These are phyloP conservation scores for Microcos paniculata DNA, from an alignment of 345 rosid genomes.

Conservation along the genomic window DNA sequence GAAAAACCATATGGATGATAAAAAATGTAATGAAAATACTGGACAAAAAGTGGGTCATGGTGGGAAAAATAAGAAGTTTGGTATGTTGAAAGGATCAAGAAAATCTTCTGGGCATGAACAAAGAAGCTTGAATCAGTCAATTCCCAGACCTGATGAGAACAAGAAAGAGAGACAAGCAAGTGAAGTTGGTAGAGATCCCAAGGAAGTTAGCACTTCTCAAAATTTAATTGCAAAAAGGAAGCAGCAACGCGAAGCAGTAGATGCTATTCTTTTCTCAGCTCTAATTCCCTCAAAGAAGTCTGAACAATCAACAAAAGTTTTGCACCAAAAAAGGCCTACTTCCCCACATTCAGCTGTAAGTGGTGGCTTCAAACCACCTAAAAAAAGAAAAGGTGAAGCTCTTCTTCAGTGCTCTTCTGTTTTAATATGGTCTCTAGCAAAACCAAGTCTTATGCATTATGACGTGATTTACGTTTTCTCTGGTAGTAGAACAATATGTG, in stretches of 20 bases:
- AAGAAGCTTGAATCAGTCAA: constrained; percentile 31
- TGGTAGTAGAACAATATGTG: not conserved
- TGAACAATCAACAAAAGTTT: constrained; percentile 32
- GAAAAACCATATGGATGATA: constrained; percentile 19
- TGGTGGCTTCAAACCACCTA: constrained; percentile 50
- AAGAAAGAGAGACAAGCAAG: constrained; percentile 29
- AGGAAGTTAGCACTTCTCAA: constrained; percentile 33
- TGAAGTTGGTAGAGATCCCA: constrained; percentile 29
- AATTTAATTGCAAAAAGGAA: constrained; percentile 63
- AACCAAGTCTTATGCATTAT: not conserved
- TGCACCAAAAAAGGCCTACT: constrained; percentile 51
- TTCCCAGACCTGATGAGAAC: constrained; percentile 29
- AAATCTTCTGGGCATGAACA: constrained; percentile 34
- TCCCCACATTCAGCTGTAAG: constrained; percentile 45
- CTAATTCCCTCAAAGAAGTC: constrained; percentile 74
- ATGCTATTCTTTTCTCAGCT: constrained; percentile 78
- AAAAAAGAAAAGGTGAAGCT: constrained; percentile 60
- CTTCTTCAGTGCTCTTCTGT: not conserved
- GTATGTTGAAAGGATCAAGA: constrained; percentile 30
- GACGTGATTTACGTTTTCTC: not conserved
- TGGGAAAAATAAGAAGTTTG: constrained; percentile 16
- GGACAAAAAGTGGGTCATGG: constrained; percentile 26
- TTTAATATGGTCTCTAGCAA: not conserved
- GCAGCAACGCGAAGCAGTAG: constrained; percentile 83
- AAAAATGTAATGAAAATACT: constrained; percentile 16